Conservation (phyloP, 2,329 filamentous ascomycete species). For the Pleurostoma richardsiae region DNA sequence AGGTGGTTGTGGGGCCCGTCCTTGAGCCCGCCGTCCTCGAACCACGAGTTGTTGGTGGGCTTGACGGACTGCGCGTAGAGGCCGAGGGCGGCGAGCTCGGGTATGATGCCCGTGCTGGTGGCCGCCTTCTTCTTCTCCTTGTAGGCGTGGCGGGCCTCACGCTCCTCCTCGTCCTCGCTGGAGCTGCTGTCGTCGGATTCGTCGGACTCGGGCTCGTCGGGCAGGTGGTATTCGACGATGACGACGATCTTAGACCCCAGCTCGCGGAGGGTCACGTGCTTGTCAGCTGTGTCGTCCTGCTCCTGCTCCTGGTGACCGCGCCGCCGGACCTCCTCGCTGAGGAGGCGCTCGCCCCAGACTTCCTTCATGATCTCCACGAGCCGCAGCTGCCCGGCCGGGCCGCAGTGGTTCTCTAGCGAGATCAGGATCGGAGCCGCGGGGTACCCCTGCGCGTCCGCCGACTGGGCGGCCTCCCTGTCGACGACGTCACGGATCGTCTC, state of each 20-base stretch:
- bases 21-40: slow-evolving; percentile 37
- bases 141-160: slow-evolving; percentile 49
- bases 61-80: slow-evolving; percentile 69
- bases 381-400: slow-evolving; percentile 50
- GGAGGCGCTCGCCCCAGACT: slow-evolving; percentile 53
- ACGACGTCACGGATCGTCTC: slow-evolving; percentile 59
- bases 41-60: slow-evolving; percentile 62
- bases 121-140: slow-evolving; percentile 44
- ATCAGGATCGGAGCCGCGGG: slow-evolving; percentile 54
- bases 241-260: slow-evolving; percentile 59
- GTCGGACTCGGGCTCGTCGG: slow-evolving; percentile 37
- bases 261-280: slow-evolving; percentile 52
- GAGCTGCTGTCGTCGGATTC: slow-evolving; percentile 18
- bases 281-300: slow-evolving; percentile 25
- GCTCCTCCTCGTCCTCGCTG: slow-evolving; percentile 33
- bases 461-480: slow-evolving; percentile 49
- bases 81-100: slow-evolving; percentile 59
- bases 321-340: slow-evolving; percentile 51
- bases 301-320: slow-evolving; percentile 52
- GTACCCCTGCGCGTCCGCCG: slow-evolving; percentile 29
- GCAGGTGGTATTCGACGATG: slow-evolving; percentile 63
- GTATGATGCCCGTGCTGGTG: slow-evolving; percentile 46
- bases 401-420: slow-evolving; percentile 65
- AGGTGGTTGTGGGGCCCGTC: slow-evolving; percentile 61
- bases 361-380: slow-evolving; percentile 63